Evolutionary conservation across 805 yeast genomes (phyloP), one percentile per base, ranked within the genome.

Genomic region (Cyberlindnera sargentensis): DNA sequence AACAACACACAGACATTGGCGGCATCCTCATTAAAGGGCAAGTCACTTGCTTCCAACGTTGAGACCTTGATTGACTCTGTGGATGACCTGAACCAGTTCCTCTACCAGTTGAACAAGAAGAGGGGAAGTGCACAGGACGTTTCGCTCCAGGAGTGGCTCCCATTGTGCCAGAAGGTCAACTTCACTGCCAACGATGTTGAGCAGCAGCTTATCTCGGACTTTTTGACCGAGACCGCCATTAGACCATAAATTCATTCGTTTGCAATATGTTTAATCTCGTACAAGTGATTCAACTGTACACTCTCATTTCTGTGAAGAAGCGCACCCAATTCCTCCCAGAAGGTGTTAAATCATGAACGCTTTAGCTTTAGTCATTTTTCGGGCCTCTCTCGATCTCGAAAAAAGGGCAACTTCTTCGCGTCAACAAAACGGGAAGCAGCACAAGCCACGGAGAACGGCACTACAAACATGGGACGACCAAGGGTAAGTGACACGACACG

Each of bases 81-180:
- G 23, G 61, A 57, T 37, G 60, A 56, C 29, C 39, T 53, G 26
- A 49, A 49, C 30, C 53, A 52, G 42, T 49, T 51, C 42, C 52
- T 55, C 36, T 56, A 57, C 40, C 61, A 56, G 41, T 33, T 46
- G 40, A 50, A 47, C 44, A 57, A 51, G 47, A 57, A 54, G 48
- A 55, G 51, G 38, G 39, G 39, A 28, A 34, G 41, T 28, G 33
- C 41, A n/a, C 32, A 43, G n/a, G 47, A 43, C 5, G 36, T 31
- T 23, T 40, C 47, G 34, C 43, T 55, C 36, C 52, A 51, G 35
- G 62, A 48, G 42, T 55, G 56, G 65, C 62, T 53, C 53, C 62
- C 45, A 47, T 44, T 42, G 52, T 49, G 49, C 59, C 62, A 52
- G 43, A 61, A 47, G 39, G 53, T 70, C 2, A 55, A 56, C 27